Conservation (phyloP, 371 early-diverging fungal species). For the Dichotomocladium elegans region DNA sequence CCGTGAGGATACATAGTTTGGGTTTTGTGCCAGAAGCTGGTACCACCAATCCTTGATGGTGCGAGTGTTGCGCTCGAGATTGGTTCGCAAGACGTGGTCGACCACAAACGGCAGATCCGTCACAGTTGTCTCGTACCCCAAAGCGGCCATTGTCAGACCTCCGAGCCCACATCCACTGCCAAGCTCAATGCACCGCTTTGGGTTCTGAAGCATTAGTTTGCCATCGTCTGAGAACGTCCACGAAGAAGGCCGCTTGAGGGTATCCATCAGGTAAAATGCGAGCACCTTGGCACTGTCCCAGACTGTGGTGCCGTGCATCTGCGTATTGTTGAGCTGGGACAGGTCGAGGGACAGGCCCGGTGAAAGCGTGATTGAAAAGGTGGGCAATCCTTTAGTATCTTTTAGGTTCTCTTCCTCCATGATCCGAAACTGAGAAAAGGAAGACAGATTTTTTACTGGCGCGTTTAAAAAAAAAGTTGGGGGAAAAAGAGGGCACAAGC, state of each 20-base stretch:
- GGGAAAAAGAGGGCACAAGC: too few relatives aligned
- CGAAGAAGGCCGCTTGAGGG: slow-evolving; percentile 13
- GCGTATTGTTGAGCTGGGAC: slow-evolving; percentile 28
- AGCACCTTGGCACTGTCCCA: slow-evolving; percentile 36
- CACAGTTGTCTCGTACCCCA: slow-evolving; percentile 27
- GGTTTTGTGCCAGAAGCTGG: slow-evolving; percentile 9
- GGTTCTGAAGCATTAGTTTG: slow-evolving; percentile 10
- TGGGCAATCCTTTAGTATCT: slow-evolving; percentile 26
- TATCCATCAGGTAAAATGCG: slow-evolving; percentile 27
- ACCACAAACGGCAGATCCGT: slow-evolving; percentile 33
- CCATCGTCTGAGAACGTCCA: slow-evolving; percentile 9
- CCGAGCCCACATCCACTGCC: slow-evolving; percentile 40
- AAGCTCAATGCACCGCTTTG: slow-evolving; percentile 28
- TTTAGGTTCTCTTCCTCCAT: background rate
- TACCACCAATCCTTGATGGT: slow-evolving; percentile 30
- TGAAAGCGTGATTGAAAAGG: slow-evolving; percentile 18
- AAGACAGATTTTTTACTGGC: background rate
- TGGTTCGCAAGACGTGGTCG: slow-evolving; percentile 18
- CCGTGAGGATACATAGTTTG: background rate
- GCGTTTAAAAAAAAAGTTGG: too few relatives aligned
- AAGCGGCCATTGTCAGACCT: slow-evolving; percentile 29
- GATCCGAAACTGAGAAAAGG: background rate
- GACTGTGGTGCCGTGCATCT: slow-evolving; percentile 39
- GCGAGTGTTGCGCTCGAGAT: slow-evolving; percentile 9
- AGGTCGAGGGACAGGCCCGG: slow-evolving; percentile 18